phyloP scores from a whole-genome alignment of 2,329 filamentous ascomycete genomes.

The Cercospora janseana region DNA sequence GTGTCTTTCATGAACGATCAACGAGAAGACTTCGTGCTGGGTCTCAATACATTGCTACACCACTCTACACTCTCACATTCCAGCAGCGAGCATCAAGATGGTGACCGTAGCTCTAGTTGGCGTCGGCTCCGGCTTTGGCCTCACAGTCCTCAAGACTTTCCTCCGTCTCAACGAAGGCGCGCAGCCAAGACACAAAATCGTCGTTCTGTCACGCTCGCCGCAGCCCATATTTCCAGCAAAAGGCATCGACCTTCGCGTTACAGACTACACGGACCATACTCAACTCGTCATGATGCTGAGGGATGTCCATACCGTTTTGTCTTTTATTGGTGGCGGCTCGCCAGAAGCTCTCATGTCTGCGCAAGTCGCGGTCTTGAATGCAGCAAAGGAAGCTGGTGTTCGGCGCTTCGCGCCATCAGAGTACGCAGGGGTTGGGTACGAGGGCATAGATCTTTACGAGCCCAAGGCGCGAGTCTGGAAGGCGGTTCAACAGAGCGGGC shows the following conservation, averaged over 20 bases:
- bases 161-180: constrained; percentile 22
- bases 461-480: constrained; percentile 32
- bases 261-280: constrained; percentile 30
- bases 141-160: constrained; percentile 32
- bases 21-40: no score
- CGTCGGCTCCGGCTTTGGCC: constrained; percentile 34
- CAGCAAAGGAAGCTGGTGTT: constrained; percentile 58
- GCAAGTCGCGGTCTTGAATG: constrained; percentile 55
- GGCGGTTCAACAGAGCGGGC: constrained; percentile 23
- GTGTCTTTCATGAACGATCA: no score
- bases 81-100: constrained; percentile 21
- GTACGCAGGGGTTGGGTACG: constrained; percentile 41
- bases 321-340: constrained; percentile 28
- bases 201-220: constrained; percentile 32
- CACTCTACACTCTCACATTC: neutral
- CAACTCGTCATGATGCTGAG: constrained; percentile 27
- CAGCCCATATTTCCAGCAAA: constrained; percentile 25
- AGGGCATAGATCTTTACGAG: constrained; percentile 31
- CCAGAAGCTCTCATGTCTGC: constrained; percentile 27
- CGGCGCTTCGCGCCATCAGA: constrained; percentile 61
- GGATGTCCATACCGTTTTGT: constrained; percentile 36
- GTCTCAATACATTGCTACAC: no score
- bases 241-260: constrained; percentile 29
- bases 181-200: constrained; percentile 24
- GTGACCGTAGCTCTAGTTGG: constrained; percentile 33